phyloP scores from a whole-genome alignment of 2,329 filamentous ascomycete species.

The Parascedosporium putredinis region DNA sequence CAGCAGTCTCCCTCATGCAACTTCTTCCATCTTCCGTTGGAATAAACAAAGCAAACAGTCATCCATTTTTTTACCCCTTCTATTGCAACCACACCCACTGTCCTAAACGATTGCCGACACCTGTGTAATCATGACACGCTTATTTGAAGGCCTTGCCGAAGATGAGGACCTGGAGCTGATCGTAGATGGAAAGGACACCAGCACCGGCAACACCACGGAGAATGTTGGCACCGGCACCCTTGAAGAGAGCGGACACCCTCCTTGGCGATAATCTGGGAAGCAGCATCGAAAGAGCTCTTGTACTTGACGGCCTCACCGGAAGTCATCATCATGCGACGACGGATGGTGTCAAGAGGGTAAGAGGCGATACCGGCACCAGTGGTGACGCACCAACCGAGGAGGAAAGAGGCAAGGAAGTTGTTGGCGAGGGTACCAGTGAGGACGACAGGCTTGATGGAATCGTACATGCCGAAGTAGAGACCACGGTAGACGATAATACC shows the following conservation, averaged over 20 bases:
- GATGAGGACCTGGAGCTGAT: slow-evolving; percentile 97
- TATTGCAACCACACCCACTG: slow-evolving; percentile 14
- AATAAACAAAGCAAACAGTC: slow-evolving; percentile 25
- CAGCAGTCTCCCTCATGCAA: slow-evolving; percentile 33
- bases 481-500: slow-evolving; percentile 99
- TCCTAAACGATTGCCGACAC: neutral
- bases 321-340: slow-evolving; percentile 99
- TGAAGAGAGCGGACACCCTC: slow-evolving; percentile 99
- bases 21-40: slow-evolving; percentile 35
- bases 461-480: slow-evolving; percentile 99
- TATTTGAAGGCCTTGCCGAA: slow-evolving; percentile 99
- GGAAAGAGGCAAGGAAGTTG: slow-evolving; percentile 99
- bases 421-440: slow-evolving; percentile 84
- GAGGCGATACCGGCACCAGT: slow-evolving; percentile 99
- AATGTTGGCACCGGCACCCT: slow-evolving; percentile 99
- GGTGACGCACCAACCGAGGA: slow-evolving; percentile 97
- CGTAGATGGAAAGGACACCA: slow-evolving; percentile 99
- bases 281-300: slow-evolving; percentile 91
- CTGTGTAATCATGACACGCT: slow-evolving; percentile 27
- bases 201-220: slow-evolving; percentile 99
- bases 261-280: slow-evolving; percentile 90
- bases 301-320: slow-evolving; percentile 98
- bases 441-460: slow-evolving; percentile 98
- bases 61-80: slow-evolving; percentile 20
- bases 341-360: slow-evolving; percentile 99